These are phyloP conservation scores for Periconia macrospinosa DNA, from an alignment of 2,329 filamentous ascomycete species.

Conservation along the genomic window DNA sequence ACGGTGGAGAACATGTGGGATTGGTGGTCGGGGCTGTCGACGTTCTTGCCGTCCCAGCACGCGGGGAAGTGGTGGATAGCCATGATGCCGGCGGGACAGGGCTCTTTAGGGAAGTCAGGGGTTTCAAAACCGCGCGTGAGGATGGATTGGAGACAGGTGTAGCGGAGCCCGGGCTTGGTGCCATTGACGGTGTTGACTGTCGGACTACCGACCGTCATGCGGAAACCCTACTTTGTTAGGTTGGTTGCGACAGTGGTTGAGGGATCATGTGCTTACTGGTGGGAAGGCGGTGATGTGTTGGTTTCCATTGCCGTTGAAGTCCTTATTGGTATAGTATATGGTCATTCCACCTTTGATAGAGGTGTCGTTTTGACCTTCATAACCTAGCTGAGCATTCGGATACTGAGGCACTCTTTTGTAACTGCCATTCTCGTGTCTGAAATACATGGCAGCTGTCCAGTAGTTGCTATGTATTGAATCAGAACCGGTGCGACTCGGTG, in stretches of 20 bases:
- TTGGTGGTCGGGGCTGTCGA: slow-evolving; percentile 59
- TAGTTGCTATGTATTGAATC: slow-evolving; percentile 21
- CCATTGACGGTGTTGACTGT: slow-evolving; percentile 21
- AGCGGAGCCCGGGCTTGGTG: slow-evolving; percentile 16
- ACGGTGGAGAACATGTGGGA: slow-evolving; percentile 44
- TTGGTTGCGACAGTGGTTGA: too few relatives aligned
- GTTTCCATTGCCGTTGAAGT: slow-evolving; percentile 37
- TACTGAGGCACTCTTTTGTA: slow-evolving; percentile 25
- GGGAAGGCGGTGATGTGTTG: slow-evolving; percentile 26
- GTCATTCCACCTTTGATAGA: slow-evolving; percentile 38
- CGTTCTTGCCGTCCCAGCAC: slow-evolving; percentile 53
- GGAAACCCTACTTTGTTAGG: slow-evolving; percentile 25
- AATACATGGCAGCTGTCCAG: slow-evolving; percentile 36
- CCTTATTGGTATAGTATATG: slow-evolving; percentile 36
- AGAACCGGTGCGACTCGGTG: not conserved
- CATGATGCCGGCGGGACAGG: slow-evolving; percentile 28
- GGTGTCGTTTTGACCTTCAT: slow-evolving; percentile 16
- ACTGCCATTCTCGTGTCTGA: slow-evolving; percentile 28
- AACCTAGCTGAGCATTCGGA: slow-evolving; percentile 25
- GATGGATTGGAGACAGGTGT: slow-evolving; percentile 25
- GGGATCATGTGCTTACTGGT: slow-evolving; percentile 16
- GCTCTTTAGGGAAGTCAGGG: slow-evolving; percentile 20
- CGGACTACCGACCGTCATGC: slow-evolving; percentile 38
- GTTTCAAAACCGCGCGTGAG: slow-evolving; percentile 24
- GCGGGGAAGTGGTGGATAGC: slow-evolving; percentile 61